Conservation (phyloP, 2,329 filamentous ascomycete genomes). For the Sclerotinia borealis region DNA sequence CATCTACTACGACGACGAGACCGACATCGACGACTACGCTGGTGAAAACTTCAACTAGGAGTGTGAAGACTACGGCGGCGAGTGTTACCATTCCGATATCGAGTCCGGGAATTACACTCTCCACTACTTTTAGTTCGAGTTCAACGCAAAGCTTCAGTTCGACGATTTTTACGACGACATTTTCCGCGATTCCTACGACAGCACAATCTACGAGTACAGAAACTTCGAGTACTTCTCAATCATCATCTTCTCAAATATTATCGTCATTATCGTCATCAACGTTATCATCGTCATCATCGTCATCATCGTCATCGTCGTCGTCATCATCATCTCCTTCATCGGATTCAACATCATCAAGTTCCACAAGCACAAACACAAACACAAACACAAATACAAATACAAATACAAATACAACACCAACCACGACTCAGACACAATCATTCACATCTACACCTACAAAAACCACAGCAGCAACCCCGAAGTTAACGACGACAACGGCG, state of each 20-base stretch:
- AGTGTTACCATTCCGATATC: conserved; percentile 9
- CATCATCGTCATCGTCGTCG: too few species aligned
- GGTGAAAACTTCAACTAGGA: conserved; percentile 5
- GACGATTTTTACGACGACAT: not conserved
- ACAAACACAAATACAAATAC: not conserved
- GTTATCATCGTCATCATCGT: not conserved
- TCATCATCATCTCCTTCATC: not conserved
- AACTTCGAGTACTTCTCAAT: not conserved
- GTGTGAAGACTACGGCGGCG: conserved; percentile 9
- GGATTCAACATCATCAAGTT: not conserved
- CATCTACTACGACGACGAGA: conserved; percentile 13
- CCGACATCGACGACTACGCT: conserved; percentile 7
- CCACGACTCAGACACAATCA: not conserved
- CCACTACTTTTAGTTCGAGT: not conserved
- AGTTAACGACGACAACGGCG: not conserved
- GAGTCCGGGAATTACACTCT: not conserved
- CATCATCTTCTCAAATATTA: not conserved
- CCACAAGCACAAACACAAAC: not conserved
- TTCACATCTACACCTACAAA: not conserved
- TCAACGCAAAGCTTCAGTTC: not conserved
- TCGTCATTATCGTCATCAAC: not conserved
- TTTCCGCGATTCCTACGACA: not conserved
- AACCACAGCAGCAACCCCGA: not conserved
- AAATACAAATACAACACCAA: not conserved
- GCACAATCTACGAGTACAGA: not conserved